A percentile compares a stretch with the other conserved stretches of the same genome.
Evolutionary conservation across 2,329 filamentous ascomycete species (phyloP).

Genomic region (Colletotrichum sp.): DNA sequence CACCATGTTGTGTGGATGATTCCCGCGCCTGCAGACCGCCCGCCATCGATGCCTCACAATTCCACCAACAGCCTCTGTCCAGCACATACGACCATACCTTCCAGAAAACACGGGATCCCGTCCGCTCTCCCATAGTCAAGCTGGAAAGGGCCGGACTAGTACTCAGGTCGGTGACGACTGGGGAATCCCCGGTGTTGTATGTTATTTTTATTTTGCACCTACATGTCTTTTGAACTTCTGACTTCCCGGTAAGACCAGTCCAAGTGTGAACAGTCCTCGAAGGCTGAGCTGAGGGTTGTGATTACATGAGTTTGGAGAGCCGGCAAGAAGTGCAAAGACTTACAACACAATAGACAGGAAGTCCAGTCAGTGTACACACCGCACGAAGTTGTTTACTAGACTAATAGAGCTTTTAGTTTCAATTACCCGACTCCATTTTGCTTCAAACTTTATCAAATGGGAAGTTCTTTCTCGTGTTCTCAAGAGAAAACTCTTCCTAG

Average conservation of each 20-base stretch:
- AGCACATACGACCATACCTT: constrained; percentile 23
- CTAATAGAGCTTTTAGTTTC: rapidly evolving
- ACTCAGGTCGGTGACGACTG: constrained; percentile 19
- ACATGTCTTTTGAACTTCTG: neutral
- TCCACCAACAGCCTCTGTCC: neutral
- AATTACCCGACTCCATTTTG: neutral
- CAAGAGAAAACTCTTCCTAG: neutral
- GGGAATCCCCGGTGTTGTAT: constrained; percentile 22
- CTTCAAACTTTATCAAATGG: neutral
- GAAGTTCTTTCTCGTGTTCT: neutral
- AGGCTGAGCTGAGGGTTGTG: neutral
- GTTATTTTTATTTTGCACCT: neutral
- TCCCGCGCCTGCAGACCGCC: neutral
- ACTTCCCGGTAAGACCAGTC: neutral
- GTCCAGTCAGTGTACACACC: neutral
- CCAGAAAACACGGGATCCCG: constrained; percentile 21
- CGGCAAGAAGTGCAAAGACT: neutral
- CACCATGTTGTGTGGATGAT: neutral
- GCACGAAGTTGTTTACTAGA: neutral
- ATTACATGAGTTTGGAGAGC: neutral
- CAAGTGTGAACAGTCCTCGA: neutral
- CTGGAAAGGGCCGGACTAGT: constrained; percentile 20
- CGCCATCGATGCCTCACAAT: neutral
- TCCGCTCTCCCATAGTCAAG: constrained; percentile 23
- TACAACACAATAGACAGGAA: neutral